Evolutionary conservation across 1,139 yeast species (phyloP), one percentile per base, ranked within the genome.

Genomic region (Hanseniaspora gamundiae): DNA sequence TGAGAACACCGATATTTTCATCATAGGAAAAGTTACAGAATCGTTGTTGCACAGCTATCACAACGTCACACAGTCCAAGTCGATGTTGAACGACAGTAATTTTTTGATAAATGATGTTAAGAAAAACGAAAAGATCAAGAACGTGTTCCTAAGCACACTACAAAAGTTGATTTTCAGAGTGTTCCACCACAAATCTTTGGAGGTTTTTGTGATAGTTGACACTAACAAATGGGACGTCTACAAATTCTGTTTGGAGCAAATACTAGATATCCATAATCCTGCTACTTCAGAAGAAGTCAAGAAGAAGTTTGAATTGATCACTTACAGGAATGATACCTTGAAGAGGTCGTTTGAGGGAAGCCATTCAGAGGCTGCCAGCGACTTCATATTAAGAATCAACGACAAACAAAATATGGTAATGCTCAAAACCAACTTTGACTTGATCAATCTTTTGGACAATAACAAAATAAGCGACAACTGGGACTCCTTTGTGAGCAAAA

Each of bases 201-300:
- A 83, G 53, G 72, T 80, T 4, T 86, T 87, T 53, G 77, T 87
- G n/a, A 70, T 84, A 35, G 94, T 95, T 0, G 72, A 54, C 24
- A 50, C 58, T 22, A 58, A 70, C 43, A 71, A 68, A 46, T 87
- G 96, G 96, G 67, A 71, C 13, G 57, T 71, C 6, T 63, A 83
- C 42, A 78, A 78, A 40, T 69, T 73, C 1, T 73, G 76, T 10
- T 58, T 84, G 50, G 66, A 59, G 55, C 73, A 59, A 39, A 63
- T 68, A 13, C 54, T 70, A 44, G 64, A 57, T 42, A 50, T 52
- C 39, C 66, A 61, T 49, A 62, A n/a, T 3, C 19, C 19, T 14
- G 19, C 61, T 39, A 66, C 42, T 13, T 21, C 48, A 22, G 51
- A 47, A 8, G 43, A 35, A 22, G 64, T 72, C 1, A 62, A 64